phyloP scores from a whole-genome alignment of 2,329 filamentous ascomycete species.

The Coniochaeta sp. region DNA sequence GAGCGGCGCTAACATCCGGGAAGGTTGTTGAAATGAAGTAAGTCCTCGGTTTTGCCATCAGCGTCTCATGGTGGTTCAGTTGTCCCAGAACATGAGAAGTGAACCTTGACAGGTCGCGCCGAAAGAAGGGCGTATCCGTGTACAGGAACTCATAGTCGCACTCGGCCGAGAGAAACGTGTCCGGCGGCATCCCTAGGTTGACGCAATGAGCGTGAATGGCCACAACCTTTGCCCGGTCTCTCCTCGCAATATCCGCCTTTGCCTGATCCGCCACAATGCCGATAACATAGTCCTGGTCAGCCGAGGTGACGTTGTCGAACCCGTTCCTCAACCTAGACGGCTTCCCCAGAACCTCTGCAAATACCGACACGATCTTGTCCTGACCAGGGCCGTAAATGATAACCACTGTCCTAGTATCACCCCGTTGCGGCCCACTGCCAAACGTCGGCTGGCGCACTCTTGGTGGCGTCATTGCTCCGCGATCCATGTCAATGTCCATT shows the following conservation, averaged over 20 bases:
- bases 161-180: conserved; percentile 54
- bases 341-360: conserved; percentile 75
- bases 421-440: conserved; percentile 39
- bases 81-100: conserved; percentile 75
- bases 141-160: conserved; percentile 88
- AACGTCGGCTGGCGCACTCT: conserved; percentile 33
- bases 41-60: conserved; percentile 71
- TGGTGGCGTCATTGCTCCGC: conserved; percentile 13
- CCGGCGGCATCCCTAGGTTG: conserved; percentile 62
- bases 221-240: conserved; percentile 53
- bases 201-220: conserved; percentile 73
- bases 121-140: conserved; percentile 62
- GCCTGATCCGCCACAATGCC: conserved; percentile 55
- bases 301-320: conserved; percentile 44
- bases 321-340: conserved; percentile 53
- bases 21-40: conserved; percentile 87
- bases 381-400: conserved; percentile 67
- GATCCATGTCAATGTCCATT: conserved; percentile 28
- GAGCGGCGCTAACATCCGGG: conserved; percentile 72
- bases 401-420: conserved; percentile 53
- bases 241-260: conserved; percentile 48
- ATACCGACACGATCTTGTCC: conserved; percentile 65
- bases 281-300: conserved; percentile 58
- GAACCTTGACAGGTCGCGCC: conserved; percentile 71
- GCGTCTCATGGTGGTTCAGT: conserved; percentile 67